A percentile compares a stretch with the other conserved stretches of the same genome.
Evolutionary conservation across 495 filamentous ascomycete species (phyloP).

Genomic region (Penicillium simplicissimum): DNA sequence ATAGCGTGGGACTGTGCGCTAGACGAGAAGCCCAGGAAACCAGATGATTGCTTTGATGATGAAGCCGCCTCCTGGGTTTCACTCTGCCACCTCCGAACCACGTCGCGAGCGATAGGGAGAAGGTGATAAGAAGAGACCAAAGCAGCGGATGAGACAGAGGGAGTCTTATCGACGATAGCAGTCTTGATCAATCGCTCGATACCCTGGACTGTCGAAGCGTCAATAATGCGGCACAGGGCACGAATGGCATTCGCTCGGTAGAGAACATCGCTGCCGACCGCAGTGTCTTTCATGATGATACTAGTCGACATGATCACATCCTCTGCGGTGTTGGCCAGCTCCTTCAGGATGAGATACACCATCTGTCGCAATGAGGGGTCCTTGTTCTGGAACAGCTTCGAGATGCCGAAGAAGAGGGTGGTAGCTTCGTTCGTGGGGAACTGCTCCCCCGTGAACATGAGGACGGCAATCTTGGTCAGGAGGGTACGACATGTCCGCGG

Average conservation of each 20-base stretch:
- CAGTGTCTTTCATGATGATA: constrained; percentile 99
- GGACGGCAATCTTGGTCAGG: constrained; percentile 94
- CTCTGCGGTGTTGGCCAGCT: constrained; percentile 92
- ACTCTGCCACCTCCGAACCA: constrained; percentile 97
- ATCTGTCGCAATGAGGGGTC: constrained; percentile 98
- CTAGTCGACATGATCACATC: constrained; percentile 99
- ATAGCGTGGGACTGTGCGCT: constrained; percentile 64
- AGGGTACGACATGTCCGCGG: constrained; percentile 93
- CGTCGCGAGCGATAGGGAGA: constrained; percentile 90
- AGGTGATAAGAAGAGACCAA: constrained; percentile 98
- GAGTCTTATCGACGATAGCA: constrained; percentile 98
- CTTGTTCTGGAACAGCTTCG: constrained; percentile 99
- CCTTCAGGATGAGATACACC: constrained; percentile 97
- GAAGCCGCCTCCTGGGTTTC: constrained; percentile 97
- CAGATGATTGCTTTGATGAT: constrained; percentile 79
- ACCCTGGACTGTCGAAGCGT: constrained; percentile 96
- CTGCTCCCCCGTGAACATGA: constrained; percentile 94
- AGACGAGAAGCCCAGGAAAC: constrained; percentile 86
- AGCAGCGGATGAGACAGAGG: constrained; percentile 94
- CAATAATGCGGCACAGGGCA: constrained; percentile 94
- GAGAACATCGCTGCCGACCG: constrained; percentile 90
- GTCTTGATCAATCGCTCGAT: constrained; percentile 99
- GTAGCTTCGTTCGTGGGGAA: constrained; percentile 98
- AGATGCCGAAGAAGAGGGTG: constrained; percentile 98
- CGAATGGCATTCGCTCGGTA: constrained; percentile 97